Evolutionary conservation across 2,329 filamentous ascomycete species (phyloP).

Genomic region (Fusarium udum): DNA sequence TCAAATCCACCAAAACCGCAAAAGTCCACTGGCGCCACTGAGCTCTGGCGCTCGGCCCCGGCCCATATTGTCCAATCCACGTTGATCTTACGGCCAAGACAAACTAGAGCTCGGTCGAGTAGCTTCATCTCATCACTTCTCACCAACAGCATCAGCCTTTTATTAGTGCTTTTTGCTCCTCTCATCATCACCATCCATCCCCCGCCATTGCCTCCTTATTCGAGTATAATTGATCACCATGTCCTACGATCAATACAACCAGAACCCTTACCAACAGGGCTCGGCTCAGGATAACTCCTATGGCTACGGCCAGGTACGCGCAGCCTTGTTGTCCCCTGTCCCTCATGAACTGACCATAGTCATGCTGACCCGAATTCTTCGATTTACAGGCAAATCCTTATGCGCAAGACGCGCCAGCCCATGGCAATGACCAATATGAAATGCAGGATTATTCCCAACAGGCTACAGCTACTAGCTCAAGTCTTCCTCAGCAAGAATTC

Average conservation of each 20-base stretch:
- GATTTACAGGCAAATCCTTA: slow-evolving; percentile 44
- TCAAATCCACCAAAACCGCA: slow-evolving; percentile 12
- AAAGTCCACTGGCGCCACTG: slow-evolving; percentile 15
- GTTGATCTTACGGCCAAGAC: slow-evolving; percentile 14
- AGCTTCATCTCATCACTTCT: slow-evolving; percentile 35
- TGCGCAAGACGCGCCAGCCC: slow-evolving; percentile 40
- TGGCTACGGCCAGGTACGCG: slow-evolving; percentile 55
- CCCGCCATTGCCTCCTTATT: slow-evolving; percentile 33
- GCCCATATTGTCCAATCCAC: slow-evolving; percentile 16
- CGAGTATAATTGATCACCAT: slow-evolving; percentile 52
- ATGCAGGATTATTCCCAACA: slow-evolving; percentile 61
- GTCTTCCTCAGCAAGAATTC: slow-evolving; percentile 72
- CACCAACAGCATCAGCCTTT: slow-evolving; percentile 21
- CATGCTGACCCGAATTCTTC: slow-evolving; percentile 25
- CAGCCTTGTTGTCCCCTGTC: slow-evolving; percentile 8
- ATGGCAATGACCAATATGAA: slow-evolving; percentile 60
- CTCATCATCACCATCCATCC: slow-evolving; percentile 31
- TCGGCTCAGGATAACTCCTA: slow-evolving; percentile 59
- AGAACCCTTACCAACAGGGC: slow-evolving; percentile 71
- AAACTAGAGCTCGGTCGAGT: slow-evolving; percentile 24
- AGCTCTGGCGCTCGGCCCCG: slow-evolving; percentile 1
- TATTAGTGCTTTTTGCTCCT: slow-evolving; percentile 35
- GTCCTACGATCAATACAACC: slow-evolving; percentile 70
- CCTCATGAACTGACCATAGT: slow-evolving; percentile 12
- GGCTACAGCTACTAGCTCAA: slow-evolving; percentile 38